Evolutionary conservation across 768 basidiomycete species (phyloP), one percentile per base, ranked within the genome.

Genomic region (Tulasnella sp.): DNA sequence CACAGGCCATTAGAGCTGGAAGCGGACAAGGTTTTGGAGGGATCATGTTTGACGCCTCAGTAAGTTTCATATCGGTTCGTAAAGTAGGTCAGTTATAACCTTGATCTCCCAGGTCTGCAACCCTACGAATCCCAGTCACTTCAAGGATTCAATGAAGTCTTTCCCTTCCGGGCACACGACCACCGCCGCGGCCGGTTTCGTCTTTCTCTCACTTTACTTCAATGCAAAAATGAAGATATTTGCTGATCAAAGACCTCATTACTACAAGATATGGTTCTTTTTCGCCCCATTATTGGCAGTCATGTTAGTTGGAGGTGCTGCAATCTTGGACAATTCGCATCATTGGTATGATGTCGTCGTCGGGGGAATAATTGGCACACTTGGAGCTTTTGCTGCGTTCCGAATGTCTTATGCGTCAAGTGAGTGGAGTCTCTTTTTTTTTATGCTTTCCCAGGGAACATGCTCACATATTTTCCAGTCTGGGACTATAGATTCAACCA

Each of bases 331-430:
- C n/a, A 20, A 16, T 10, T 20, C 19, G 10, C 39, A 40, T 25
- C 39, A 40, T 40, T 40, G 39, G 39, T 40, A 40, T 40, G 39
- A 40, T n/a, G 39, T 40, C 5, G 19, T 40, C 27, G 39, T 25
- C 19, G 39, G 39, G 6, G 39, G 39, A 20, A n/a, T n/a, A n/a
- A 40, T 40, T 40, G 39, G 39, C 39, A n/a, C 27, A 40, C 27
- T 16, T n/a, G 39, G 39, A 5, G 39, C 39, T 6, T n/a, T 40
- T n/a, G 5, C 39, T 20, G 39, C 39, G 27, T 40, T 40, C 39
- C 39, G 39, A n/a, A 40, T 40, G 39, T 40, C 39, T 10, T 40
- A 40, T 40, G 27, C 39, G 6, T 40, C 39, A 10, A 40, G 39
- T 40, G 39, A 40, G 39, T 40, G 39, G 27, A 10, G n/a, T 5